Conservation (phyloP, 2,329 filamentous ascomycete genomes). For the Nemania diffusa region DNA sequence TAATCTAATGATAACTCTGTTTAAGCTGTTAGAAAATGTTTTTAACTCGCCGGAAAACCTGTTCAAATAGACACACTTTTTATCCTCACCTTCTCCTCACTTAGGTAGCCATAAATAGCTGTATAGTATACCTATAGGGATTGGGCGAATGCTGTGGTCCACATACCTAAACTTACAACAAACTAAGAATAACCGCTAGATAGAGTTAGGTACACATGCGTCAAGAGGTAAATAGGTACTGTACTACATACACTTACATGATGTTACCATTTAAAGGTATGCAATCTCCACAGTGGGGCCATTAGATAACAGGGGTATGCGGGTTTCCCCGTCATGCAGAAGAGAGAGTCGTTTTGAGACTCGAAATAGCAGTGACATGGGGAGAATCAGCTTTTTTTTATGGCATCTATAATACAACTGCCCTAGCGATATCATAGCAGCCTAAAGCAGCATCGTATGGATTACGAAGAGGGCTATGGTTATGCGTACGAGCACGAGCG, state of each 20-base stretch:
- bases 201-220: no score
- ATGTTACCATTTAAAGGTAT: no score
- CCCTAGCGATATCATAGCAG: neutral
- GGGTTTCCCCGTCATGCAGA: slow-evolving; percentile 5
- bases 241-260: no score
- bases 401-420: no score
- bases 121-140: no score
- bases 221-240: no score
- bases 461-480: neutral
- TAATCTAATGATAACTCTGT: neutral
- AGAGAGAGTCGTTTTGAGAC: neutral
- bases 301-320: neutral
- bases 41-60: no score
- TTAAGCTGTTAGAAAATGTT: neutral
- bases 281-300: neutral
- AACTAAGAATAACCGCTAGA: neutral
- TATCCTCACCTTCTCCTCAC: no score
- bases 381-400: neutral
- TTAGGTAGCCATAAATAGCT: no score
- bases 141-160: neutral
- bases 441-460: neutral
- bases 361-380: neutral
- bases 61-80: no score
- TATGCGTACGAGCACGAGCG: slow-evolving; percentile 3
- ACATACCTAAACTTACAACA: neutral